Conservation (phyloP, 768 basidiomycete genomes). For the Psilocybe cyanescens region DNA sequence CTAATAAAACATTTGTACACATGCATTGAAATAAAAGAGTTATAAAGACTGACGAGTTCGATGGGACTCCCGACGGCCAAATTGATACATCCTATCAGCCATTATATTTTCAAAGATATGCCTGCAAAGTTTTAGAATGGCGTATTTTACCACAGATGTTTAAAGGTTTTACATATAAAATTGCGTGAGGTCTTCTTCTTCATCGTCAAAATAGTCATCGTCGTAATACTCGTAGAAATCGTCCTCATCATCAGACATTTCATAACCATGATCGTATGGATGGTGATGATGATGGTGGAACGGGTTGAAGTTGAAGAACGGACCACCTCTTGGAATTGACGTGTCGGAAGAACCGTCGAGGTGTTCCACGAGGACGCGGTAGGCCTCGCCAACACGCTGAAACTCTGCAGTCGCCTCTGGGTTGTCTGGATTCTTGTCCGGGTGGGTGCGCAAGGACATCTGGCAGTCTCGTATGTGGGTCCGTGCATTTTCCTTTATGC, state of each 20-base stretch:
- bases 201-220: constrained; percentile 40
- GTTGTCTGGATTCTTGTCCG: constrained; percentile 76
- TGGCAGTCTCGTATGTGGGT: constrained; percentile 24
- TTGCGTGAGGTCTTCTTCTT: constrained; percentile 30
- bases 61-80: neutral
- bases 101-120: constrained; percentile 31
- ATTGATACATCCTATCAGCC: constrained; percentile 12
- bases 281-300: neutral
- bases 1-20: neutral
- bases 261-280: neutral
- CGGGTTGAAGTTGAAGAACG: constrained; percentile 8
- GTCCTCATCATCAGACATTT: neutral
- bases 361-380: constrained; percentile 60
- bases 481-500: neutral
- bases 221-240: constrained; percentile 31
- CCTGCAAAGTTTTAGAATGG: constrained; percentile 29
- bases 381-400: constrained; percentile 72
- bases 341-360: constrained; percentile 37
- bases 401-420: constrained; percentile 70
- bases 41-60: constrained; percentile 11
- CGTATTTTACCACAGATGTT: neutral
- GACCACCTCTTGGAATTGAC: constrained; percentile 7
- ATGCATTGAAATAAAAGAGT: neutral
- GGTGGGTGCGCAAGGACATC: constrained; percentile 72
- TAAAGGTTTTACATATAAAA: constrained; percentile 45